Evolutionary conservation across 164 flowering plant species (phyloP), one percentile per base, ranked within the genome.

Genomic region (Vitis rupestris): DNA sequence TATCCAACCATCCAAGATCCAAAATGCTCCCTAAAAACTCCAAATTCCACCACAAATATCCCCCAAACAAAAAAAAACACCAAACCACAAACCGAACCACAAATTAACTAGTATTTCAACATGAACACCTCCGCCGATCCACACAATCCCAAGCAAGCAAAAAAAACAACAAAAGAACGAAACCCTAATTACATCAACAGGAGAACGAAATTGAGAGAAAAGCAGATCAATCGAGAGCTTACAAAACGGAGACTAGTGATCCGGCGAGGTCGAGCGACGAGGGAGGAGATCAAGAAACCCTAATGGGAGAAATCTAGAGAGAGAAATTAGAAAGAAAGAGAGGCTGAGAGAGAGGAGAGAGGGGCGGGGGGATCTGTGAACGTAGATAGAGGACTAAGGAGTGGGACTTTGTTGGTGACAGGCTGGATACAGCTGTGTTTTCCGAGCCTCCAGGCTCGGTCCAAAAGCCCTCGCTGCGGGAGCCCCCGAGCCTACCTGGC

Each of bases 321-420:
- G 29, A 44, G 50, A 14, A 19, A 47, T 4, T 19, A 48, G 55
- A 61, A 15, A 51, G 50, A 60, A 12, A 69, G 53, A 47, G 50
- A 65, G 47, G 31, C n/a, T 23, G 54, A 64, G n/a, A 64, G 64
- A 57, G 66, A 53, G 19, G 14, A 49, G 17, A 14, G 71, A 37
- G 31, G n/a, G 14, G 23, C 30, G 27, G 50, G 16, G 30, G 17
- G 27, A 47, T 48, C 70, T 44, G 75, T 57, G 74, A 73, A 53
- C 66, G 77, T 69, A 68, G 75, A 65, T 57, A 64, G 75, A 61
- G 69, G 69, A 66, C 69, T 57, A 58, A 77, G 74, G 82, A 72
- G 80, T 74, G 86, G 82, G 69, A 78, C 80, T 79, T 79, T 79
- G 84, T 80, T 82, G 85, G 79, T 72, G 80, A 82, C 86, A 84